These are phyloP conservation scores for Pseudogymnoascus sp. DNA, from an alignment of 2,329 filamentous ascomycete species.

Conservation along the genomic window DNA sequence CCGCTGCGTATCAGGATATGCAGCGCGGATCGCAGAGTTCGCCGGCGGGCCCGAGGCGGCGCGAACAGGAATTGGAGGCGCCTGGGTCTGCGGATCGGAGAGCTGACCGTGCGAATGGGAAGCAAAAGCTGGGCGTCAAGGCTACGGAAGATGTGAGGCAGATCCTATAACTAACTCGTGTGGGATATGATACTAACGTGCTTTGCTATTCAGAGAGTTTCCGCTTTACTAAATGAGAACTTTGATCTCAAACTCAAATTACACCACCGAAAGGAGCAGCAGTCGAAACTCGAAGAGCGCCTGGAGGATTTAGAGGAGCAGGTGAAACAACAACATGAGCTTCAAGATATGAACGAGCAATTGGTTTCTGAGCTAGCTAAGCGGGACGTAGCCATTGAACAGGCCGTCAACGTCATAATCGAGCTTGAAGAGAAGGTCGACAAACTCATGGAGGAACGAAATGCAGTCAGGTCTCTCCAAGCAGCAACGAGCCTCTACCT, in stretches of 20 bases:
- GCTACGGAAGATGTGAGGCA: constrained; percentile 58
- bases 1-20: constrained; percentile 15
- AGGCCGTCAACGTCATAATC: constrained; percentile 64
- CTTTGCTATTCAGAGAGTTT: constrained; percentile 45
- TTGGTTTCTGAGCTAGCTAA: constrained; percentile 56
- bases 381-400: constrained; percentile 62
- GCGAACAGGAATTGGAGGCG: constrained; percentile 22
- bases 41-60: constrained; percentile 19
- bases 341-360: constrained; percentile 51
- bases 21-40: constrained; percentile 26
- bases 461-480: constrained; percentile 46
- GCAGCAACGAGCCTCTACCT: constrained; percentile 23
- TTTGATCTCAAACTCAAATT: constrained; percentile 70
- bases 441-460: constrained; percentile 45
- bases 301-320: constrained; percentile 45
- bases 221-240: constrained; percentile 66
- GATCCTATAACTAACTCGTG: not conserved
- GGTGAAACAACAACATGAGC: constrained; percentile 37
- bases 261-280: constrained; percentile 60
- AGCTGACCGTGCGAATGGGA: constrained; percentile 18
- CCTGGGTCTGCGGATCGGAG: constrained; percentile 24
- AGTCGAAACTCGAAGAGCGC: constrained; percentile 50
- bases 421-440: constrained; percentile 54
- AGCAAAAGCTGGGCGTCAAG: constrained; percentile 54
- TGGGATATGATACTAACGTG: constrained; percentile 1